Evolutionary conservation across 2,329 filamentous ascomycete species (phyloP).

Genomic region (Esteya vermicola): DNA sequence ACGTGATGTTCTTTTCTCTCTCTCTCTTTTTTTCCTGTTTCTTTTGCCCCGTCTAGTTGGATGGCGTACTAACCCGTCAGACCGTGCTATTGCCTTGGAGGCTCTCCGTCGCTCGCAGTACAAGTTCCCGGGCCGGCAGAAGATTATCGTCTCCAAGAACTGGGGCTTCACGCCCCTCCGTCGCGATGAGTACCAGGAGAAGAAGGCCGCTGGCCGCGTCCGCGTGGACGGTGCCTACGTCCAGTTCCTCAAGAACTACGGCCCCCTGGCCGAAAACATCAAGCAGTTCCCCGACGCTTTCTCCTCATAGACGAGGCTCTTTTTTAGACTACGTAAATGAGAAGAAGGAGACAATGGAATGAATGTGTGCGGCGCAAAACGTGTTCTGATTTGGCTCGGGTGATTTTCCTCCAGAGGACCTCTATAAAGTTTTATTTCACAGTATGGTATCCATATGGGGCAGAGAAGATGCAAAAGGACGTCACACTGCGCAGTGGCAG

Average conservation of each 20-base stretch:
- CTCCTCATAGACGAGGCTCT: constrained; percentile 27
- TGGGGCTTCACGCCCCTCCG: constrained; percentile 99
- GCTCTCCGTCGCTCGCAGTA: constrained; percentile 98
- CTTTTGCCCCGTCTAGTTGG: too few species aligned
- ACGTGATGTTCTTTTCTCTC: constrained; percentile 23
- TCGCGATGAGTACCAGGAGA: constrained; percentile 92
- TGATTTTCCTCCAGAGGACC: too few species aligned
- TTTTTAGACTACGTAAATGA: too few species aligned
- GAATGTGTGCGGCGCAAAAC: neutral
- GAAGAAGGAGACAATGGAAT: too few species aligned
- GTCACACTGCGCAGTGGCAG: too few species aligned
- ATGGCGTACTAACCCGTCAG: too few species aligned
- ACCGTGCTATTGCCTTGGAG: constrained; percentile 90
- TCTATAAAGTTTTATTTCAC: too few species aligned
- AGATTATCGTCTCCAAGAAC: constrained; percentile 99
- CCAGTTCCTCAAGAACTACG: constrained; percentile 95
- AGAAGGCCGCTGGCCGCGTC: constrained; percentile 85
- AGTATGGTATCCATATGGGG: too few species aligned
- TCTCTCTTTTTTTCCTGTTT: neutral
- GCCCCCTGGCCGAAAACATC: constrained; percentile 73
- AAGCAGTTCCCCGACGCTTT: constrained; percentile 92
- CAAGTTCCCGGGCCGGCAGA: constrained; percentile 99
- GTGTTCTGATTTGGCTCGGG: neutral
- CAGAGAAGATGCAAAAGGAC: too few species aligned
- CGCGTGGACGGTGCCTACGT: constrained; percentile 98